Conservation (phyloP, 495 filamentous ascomycete species). For the Neurospora tetraspora region DNA sequence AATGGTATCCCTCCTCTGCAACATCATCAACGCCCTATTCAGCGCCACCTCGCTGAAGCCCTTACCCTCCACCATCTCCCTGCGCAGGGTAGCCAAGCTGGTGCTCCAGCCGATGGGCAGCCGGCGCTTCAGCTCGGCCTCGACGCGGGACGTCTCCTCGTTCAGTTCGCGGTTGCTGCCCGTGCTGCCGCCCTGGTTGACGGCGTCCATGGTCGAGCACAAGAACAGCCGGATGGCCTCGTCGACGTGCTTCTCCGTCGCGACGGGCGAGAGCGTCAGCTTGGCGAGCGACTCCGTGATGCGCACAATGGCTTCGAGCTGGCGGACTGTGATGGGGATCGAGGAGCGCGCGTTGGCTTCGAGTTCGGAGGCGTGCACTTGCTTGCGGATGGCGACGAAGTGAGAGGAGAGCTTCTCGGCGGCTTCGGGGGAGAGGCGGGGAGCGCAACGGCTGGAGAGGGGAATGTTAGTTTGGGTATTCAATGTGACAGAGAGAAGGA, state of each 20-base stretch:
- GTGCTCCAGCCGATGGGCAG: slow-evolving; percentile 95
- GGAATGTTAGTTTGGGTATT: slow-evolving; percentile 22
- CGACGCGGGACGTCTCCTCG: slow-evolving; percentile 79
- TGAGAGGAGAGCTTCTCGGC: slow-evolving; percentile 95
- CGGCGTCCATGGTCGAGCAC: slow-evolving; percentile 95
- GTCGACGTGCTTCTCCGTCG: slow-evolving; percentile 86
- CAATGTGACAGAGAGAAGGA: not conserved
- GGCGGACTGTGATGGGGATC: slow-evolving; percentile 96
- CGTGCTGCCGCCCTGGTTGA: slow-evolving; percentile 65
- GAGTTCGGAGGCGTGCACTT: slow-evolving; percentile 83
- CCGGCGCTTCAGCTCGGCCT: slow-evolving; percentile 80
- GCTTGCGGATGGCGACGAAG: slow-evolving; percentile 91
- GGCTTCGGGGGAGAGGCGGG: slow-evolving; percentile 82
- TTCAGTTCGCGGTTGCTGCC: slow-evolving; percentile 78
- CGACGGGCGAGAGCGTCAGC: slow-evolving; percentile 71
- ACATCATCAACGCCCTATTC: slow-evolving; percentile 69
- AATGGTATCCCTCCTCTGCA: slow-evolving; percentile 83
- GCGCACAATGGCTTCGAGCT: slow-evolving; percentile 93
- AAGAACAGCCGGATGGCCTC: slow-evolving; percentile 97
- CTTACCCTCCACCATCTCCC: slow-evolving; percentile 82
- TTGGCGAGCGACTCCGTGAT: slow-evolving; percentile 97
- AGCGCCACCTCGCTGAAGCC: slow-evolving; percentile 81
- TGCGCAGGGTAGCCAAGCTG: slow-evolving; percentile 70
- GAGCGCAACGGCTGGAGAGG: slow-evolving; percentile 66
- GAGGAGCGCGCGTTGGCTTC: slow-evolving; percentile 78